phyloP scores from a whole-genome alignment of 163 green algal species.

The Volvox carteri region DNA sequence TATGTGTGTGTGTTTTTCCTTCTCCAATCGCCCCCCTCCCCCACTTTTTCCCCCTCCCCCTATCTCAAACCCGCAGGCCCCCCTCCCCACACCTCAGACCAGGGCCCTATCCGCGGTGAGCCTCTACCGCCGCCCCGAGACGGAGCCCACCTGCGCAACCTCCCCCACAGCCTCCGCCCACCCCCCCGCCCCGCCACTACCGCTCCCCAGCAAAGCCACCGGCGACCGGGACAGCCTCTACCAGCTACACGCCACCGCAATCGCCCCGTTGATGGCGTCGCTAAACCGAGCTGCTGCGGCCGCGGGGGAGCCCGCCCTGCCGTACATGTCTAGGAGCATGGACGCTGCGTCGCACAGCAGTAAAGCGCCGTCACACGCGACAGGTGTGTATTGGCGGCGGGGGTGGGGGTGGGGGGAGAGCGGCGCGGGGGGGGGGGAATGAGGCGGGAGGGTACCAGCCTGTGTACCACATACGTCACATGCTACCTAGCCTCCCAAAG shows the following conservation, averaged over 20 bases:
- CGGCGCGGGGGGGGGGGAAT: too few relatives aligned
- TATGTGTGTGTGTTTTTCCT: too few relatives aligned
- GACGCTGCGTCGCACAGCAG: background rate
- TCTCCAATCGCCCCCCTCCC: too few relatives aligned
- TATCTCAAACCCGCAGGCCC: too few relatives aligned
- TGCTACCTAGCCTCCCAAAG: too few relatives aligned
- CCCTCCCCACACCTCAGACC: background rate
- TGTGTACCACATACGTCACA: too few relatives aligned
- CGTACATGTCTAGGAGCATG: background rate
- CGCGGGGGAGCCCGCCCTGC: background rate
- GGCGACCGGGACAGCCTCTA: background rate
- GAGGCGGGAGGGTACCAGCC: too few relatives aligned
- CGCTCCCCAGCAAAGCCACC: too few relatives aligned
- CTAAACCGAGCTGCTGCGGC: background rate
- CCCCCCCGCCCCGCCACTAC: background rate
- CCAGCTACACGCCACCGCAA: background rate
- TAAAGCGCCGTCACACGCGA: background rate
- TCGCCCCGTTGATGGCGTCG: slow-evolving; percentile 33
- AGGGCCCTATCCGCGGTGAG: slow-evolving; percentile 22
- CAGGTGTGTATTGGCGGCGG: too few relatives aligned
- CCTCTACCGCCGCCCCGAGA: background rate
- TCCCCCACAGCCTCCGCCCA: background rate
- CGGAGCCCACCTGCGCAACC: background rate
- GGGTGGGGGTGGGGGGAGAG: too few relatives aligned
- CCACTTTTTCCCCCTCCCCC: too few relatives aligned